Evolutionary conservation across 352 stramenopile species (phyloP).

Genomic region (Pythium periplocum): DNA sequence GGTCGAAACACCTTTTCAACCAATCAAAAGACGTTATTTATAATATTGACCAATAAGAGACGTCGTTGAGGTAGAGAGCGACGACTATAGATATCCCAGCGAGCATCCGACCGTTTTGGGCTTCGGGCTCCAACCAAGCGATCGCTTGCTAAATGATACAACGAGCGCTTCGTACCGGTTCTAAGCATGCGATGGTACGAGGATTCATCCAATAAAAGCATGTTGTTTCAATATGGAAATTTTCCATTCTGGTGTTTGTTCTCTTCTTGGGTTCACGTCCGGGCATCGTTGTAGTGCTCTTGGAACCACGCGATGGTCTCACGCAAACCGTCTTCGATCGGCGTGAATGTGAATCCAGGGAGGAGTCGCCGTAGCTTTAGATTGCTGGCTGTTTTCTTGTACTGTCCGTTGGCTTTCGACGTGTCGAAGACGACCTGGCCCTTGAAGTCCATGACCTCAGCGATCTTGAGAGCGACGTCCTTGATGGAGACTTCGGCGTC

Average conservation of each 20-base stretch:
- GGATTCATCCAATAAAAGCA: too few species aligned
- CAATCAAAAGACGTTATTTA: background rate
- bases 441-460: slow-evolving; percentile 70
- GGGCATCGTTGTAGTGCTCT: slow-evolving; percentile 32
- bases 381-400: slow-evolving; percentile 99
- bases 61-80: too few species aligned
- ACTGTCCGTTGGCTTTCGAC: slow-evolving; percentile 96
- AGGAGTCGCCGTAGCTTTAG: slow-evolving; percentile 88
- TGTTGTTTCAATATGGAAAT: too few species aligned
- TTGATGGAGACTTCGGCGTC: slow-evolving; percentile 93
- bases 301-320: slow-evolving; percentile 56
- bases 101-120: too few species aligned
- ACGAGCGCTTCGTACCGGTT: too few species aligned
- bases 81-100: too few species aligned
- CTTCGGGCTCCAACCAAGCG: too few species aligned
- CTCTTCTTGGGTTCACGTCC: slow-evolving; percentile 25
- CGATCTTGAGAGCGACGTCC: slow-evolving; percentile 87
- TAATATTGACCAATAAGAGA: slow-evolving; percentile 3
- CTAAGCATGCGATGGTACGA: too few species aligned
- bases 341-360: slow-evolving; percentile 93
- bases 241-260: background rate
- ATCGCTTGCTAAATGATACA: too few species aligned
- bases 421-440: slow-evolving; percentile 90
- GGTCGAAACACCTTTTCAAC: background rate
- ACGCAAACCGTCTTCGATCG: slow-evolving; percentile 82